phyloP scores from a whole-genome alignment of 805 yeast genomes.

The Spathaspora hagerdaliae region DNA sequence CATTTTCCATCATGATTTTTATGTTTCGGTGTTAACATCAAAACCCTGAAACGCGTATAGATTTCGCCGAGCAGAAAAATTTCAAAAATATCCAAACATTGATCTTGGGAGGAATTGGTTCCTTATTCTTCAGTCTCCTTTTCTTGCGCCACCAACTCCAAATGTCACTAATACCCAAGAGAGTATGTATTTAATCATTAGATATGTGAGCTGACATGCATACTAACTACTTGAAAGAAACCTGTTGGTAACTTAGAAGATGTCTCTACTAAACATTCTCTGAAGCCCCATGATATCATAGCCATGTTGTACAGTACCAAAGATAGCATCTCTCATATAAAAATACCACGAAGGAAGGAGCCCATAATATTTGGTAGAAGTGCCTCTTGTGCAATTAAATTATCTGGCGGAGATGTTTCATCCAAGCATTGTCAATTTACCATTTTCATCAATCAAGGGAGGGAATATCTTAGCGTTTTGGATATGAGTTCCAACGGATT shows the following conservation, averaged over 20 bases:
- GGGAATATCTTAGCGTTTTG: conserved; percentile 42
- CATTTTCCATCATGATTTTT: too few relatives aligned
- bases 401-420: conserved; percentile 59
- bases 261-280: conserved; percentile 5
- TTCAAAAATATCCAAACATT: too few relatives aligned
- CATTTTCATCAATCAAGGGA: conserved; percentile 15
- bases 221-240: conserved; percentile 3
- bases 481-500: conserved; percentile 68
- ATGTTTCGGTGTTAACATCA: too few relatives aligned
- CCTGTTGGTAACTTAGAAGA: conserved; percentile 4
- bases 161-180: conserved; percentile 24
- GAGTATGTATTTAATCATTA: conserved; percentile 21
- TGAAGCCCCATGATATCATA: conserved; percentile 5
- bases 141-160: too few relatives aligned
- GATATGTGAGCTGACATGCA: background rate
- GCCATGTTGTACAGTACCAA: conserved; percentile 21
- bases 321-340: conserved; percentile 13
- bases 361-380: conserved; percentile 47
- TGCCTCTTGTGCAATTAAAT: conserved; percentile 52
- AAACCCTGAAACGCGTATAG: too few relatives aligned
- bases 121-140: too few relatives aligned
- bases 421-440: conserved; percentile 58
- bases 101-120: too few relatives aligned
- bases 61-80: too few relatives aligned
- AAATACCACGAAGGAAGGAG: conserved; percentile 16